A percentile compares a stretch with the other conserved stretches of the same genome.
These are phyloP conservation scores for Arthroderma sp. DNA, from an alignment of 2,329 filamentous ascomycete genomes.

Conservation along the genomic window DNA sequence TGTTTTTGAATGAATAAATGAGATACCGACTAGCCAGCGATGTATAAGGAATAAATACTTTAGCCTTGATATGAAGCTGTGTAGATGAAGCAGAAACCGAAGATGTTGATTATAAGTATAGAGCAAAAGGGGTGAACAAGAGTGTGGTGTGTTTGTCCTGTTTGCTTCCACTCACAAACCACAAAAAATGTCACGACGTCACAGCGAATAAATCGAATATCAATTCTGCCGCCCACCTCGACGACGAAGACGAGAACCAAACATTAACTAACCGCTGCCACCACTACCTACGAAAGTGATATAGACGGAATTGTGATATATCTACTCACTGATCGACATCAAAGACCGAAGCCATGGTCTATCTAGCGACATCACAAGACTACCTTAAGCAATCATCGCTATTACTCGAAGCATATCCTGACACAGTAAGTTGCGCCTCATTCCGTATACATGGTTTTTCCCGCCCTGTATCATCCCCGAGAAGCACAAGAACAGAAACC, in stretches of 20 bases:
- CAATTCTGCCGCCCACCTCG: background rate
- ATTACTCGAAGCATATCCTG: constrained; percentile 74
- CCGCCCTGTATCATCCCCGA: background rate
- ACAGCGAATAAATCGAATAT: background rate
- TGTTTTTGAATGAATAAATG: background rate
- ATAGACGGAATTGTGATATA: background rate
- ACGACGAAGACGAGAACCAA: background rate
- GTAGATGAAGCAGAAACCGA: too few species aligned
- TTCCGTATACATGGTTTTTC: background rate
- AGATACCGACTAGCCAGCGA: background rate
- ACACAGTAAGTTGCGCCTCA: constrained; percentile 49
- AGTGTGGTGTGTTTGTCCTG: background rate
- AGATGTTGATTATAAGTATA: background rate
- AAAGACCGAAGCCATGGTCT: constrained; percentile 50
- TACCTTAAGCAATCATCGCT: constrained; percentile 83
- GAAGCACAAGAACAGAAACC: background rate
- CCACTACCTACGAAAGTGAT: background rate
- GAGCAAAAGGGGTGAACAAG: background rate
- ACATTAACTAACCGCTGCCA: background rate
- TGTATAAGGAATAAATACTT: too few species aligned
- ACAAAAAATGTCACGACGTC: constrained; percentile 1
- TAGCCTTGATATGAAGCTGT: background rate
- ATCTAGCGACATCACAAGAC: constrained; percentile 69
- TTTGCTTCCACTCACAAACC: constrained; percentile 1
- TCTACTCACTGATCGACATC: background rate